Percentiles rank a stretch among this genome's conserved stretches.
These are phyloP conservation scores for Boletellus ananiceps DNA, from an alignment of 768 basidiomycete species.

Conservation along the genomic window DNA sequence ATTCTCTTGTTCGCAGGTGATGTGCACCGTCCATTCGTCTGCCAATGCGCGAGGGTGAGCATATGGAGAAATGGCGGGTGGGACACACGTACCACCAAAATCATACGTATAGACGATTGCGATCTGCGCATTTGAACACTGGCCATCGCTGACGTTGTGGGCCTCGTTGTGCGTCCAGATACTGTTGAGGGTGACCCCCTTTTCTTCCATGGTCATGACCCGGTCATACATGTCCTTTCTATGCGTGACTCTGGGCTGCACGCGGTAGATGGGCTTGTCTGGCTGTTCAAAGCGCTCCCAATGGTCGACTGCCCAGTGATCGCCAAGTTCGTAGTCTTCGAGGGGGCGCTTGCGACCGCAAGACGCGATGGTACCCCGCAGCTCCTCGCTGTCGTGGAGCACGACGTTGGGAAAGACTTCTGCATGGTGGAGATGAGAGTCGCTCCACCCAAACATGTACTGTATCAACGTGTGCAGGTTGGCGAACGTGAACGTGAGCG, in stretches of 20 bases:
- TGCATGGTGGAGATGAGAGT: slow-evolving; percentile 22
- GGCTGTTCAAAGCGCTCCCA: slow-evolving; percentile 1
- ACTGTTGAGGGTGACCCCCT: slow-evolving; percentile 17
- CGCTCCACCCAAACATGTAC: slow-evolving; percentile 30
- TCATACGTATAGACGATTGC: slow-evolving; percentile 27
- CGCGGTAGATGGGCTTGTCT: slow-evolving; percentile 14
- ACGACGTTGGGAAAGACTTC: slow-evolving; percentile 21
- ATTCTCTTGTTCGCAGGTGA: slow-evolving; percentile 18
- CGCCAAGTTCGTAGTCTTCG: no score
- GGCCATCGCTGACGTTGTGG: slow-evolving; percentile 22
- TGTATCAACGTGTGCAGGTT: slow-evolving; percentile 28
- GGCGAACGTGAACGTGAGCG: slow-evolving; percentile 13
- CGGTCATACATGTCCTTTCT: slow-evolving; percentile 7
- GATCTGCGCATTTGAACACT: slow-evolving; percentile 20
- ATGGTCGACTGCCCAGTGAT: no score
- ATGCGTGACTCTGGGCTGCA: slow-evolving; percentile 5
- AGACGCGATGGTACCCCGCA: slow-evolving; percentile 14
- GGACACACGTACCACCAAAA: slow-evolving; percentile 8
- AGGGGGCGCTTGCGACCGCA: no score
- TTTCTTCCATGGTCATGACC: slow-evolving; percentile 20
- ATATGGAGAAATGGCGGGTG: not conserved
- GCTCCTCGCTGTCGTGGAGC: slow-evolving; percentile 10
- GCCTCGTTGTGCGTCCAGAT: slow-evolving; percentile 22
- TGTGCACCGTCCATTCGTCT: slow-evolving; percentile 28
- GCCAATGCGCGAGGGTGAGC: not conserved